A percentile compares a stretch with the other conserved stretches of the same genome.
phyloP scores from a whole-genome alignment of 352 stramenopile species.

The Lagenidium sp. region DNA sequence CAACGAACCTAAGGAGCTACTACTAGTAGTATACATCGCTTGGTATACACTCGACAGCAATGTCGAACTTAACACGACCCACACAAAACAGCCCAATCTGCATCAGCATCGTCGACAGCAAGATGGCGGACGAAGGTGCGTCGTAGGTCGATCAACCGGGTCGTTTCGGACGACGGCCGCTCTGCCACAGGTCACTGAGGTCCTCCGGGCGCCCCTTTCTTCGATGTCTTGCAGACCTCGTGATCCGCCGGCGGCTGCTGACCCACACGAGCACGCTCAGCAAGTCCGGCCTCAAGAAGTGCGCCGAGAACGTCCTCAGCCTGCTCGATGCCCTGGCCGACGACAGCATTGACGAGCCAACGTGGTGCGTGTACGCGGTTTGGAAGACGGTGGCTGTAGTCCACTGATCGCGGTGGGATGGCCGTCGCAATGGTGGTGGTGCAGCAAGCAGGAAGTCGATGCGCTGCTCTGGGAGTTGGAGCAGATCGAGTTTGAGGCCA shows the following conservation, averaged over 20 bases:
- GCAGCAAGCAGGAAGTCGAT: slow-evolving; percentile 61
- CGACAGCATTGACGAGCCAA: slow-evolving; percentile 43
- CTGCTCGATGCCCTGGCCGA: slow-evolving; percentile 57
- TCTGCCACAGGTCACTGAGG: too few species aligned
- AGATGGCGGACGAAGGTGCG: too few species aligned
- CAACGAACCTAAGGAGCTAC: too few species aligned
- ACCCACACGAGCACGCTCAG: slow-evolving; percentile 73
- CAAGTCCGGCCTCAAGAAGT: slow-evolving; percentile 75
- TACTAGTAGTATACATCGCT: too few species aligned
- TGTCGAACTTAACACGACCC: too few species aligned
- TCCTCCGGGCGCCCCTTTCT: background rate
- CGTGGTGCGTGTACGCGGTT: slow-evolving; percentile 19
- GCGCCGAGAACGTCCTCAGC: slow-evolving; percentile 54
- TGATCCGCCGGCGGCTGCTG: slow-evolving; percentile 67
- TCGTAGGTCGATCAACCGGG: too few species aligned
- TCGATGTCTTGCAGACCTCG: slow-evolving; percentile 21
- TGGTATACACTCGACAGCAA: too few species aligned
- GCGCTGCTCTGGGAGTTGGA: slow-evolving; percentile 81
- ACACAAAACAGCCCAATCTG: too few species aligned
- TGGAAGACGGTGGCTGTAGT: background rate
- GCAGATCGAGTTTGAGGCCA: slow-evolving; percentile 76
- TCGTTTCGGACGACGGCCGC: too few species aligned
- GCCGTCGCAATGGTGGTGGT: background rate
- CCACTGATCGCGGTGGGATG: background rate
- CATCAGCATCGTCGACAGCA: too few species aligned